Percentiles rank a stretch among this genome's conserved stretches.
phyloP scores from a whole-genome alignment of 345 rosid species.

The Anastatica hierochuntica region DNA sequence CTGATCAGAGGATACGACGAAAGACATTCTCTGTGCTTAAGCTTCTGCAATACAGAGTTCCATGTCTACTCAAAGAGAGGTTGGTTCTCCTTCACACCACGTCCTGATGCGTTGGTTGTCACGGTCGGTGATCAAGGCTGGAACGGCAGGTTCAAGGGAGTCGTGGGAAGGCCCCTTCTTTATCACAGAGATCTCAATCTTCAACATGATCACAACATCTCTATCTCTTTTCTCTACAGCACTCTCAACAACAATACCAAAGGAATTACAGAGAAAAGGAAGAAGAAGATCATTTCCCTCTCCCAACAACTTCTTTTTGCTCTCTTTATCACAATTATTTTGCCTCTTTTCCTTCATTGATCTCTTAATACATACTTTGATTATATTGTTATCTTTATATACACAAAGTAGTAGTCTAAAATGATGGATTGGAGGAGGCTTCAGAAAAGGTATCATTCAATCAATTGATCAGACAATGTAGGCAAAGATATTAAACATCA shows the following conservation, averaged over 20 bases:
- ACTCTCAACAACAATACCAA: slow-evolving; percentile 4
- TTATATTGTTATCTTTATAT: too few relatives aligned
- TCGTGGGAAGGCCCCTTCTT: slow-evolving; percentile 41
- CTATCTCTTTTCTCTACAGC: slow-evolving; percentile 33
- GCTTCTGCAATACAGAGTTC: slow-evolving; percentile 48
- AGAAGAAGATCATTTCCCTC: slow-evolving; percentile 35
- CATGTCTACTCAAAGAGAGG: slow-evolving; percentile 90
- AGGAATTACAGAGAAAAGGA: not conserved
- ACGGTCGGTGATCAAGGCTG: slow-evolving; percentile 63
- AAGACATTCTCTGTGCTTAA: slow-evolving; percentile 61
- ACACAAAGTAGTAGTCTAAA: too few relatives aligned
- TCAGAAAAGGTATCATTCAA: not conserved
- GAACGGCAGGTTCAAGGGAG: slow-evolving; percentile 22
- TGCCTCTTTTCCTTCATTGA: slow-evolving; percentile 30
- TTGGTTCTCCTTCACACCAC: slow-evolving; percentile 66
- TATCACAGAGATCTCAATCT: slow-evolving; percentile 8
- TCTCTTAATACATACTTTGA: too few relatives aligned
- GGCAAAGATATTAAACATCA: not conserved
- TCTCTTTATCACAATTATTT: slow-evolving; percentile 39
- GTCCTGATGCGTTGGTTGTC: slow-evolving; percentile 46
- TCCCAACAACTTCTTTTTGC: slow-evolving; percentile 47
- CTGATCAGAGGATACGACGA: slow-evolving; percentile 60
- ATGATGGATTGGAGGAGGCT: too few relatives aligned
- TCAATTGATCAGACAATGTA: not conserved
- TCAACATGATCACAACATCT: slow-evolving; percentile 1